Evolutionary conservation across 148 eudicot species (phyloP).

Genomic region (Rhododendron molle): DNA sequence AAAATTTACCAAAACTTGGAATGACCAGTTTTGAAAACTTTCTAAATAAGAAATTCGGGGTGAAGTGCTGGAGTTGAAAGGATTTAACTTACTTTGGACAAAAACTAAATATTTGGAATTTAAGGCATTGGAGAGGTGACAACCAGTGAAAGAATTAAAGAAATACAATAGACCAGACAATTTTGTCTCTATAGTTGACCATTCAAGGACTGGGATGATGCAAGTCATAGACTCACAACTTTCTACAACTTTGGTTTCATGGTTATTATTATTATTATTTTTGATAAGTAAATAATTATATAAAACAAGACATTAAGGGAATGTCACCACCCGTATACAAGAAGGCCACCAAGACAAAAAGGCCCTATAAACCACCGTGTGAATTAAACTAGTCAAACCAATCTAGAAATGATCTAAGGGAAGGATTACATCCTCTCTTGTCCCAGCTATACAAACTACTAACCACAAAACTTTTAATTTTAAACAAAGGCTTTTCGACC

Average conservation of each 20-base stretch:
- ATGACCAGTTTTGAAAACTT: neutral
- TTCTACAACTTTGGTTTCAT: neutral
- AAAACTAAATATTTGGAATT: neutral
- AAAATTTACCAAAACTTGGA: neutral
- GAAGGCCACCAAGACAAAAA: too few relatives aligned
- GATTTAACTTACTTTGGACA: neutral
- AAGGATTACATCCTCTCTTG: too few relatives aligned
- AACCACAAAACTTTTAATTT: too few relatives aligned
- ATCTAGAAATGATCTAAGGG: too few relatives aligned
- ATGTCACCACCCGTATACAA: too few relatives aligned
- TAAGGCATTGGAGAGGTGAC: neutral
- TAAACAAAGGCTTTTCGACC: too few relatives aligned
- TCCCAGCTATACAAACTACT: too few relatives aligned
- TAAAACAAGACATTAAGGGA: too few relatives aligned
- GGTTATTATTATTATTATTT: neutral
- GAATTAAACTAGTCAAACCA: too few relatives aligned
- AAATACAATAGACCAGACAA: neutral
- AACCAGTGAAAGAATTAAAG: neutral
- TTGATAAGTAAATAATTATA: too few relatives aligned
- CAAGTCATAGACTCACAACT: neutral
- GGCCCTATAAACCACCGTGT: too few relatives aligned
- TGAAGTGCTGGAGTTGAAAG: neutral
- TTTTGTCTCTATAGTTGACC: neutral
- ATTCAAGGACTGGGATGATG: neutral
- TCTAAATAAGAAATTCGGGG: neutral